A percentile compares a stretch with the other conserved stretches of the same genome.
Evolutionary conservation across 2,329 filamentous ascomycete species (phyloP).

Genomic region (Fusarium luffae): DNA sequence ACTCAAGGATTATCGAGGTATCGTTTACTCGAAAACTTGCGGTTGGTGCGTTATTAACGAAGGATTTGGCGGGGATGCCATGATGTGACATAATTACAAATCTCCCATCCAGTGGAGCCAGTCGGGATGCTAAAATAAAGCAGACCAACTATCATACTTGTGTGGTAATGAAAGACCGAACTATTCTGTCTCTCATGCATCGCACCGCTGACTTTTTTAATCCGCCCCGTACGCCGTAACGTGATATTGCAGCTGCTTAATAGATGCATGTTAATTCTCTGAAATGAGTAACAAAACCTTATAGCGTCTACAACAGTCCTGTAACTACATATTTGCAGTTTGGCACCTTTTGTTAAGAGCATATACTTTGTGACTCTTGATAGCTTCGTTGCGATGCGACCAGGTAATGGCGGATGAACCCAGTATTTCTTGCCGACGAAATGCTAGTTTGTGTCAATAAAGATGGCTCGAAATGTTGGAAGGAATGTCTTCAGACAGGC

Average conservation of each 20-base stretch:
- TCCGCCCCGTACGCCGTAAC: not conserved
- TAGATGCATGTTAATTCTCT: fast-evolving
- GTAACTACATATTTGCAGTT: not conserved
- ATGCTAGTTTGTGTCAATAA: too few relatives aligned
- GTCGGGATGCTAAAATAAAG: not conserved
- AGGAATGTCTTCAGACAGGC: too few relatives aligned
- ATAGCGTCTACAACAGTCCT: too few relatives aligned
- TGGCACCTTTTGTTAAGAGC: too few relatives aligned
- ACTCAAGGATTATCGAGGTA: not conserved
- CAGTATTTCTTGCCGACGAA: too few relatives aligned
- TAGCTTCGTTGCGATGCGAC: too few relatives aligned
- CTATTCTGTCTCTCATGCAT: not conserved
- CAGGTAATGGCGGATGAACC: too few relatives aligned
- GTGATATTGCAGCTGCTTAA: not conserved
- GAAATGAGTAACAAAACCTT: not conserved
- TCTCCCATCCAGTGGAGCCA: not conserved
- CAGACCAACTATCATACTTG: not conserved
- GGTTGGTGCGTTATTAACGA: not conserved
- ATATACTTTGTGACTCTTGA: too few relatives aligned
- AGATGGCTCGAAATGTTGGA: too few relatives aligned
- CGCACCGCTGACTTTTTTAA: not conserved
- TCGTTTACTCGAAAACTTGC: not conserved
- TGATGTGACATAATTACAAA: not conserved
- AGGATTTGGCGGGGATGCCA: not conserved
- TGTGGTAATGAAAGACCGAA: too few relatives aligned